Evolutionary conservation across 768 basidiomycete species (phyloP).

Genomic region (Lactifluus echinatus): DNA sequence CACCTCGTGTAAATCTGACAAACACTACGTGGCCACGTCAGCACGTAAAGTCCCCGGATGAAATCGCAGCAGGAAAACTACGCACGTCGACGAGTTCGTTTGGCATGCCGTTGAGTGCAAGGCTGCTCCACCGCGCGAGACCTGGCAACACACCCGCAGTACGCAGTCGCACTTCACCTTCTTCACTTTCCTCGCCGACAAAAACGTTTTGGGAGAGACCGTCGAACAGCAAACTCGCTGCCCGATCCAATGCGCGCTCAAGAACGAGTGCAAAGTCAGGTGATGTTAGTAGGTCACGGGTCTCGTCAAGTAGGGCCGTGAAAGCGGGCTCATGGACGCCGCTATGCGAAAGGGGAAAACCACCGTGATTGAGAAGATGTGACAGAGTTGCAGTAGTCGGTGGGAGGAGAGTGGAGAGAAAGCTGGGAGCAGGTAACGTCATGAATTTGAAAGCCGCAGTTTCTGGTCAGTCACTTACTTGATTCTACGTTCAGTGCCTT

Average conservation of each 20-base stretch:
- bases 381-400: constrained; percentile 62
- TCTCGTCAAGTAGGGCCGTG: constrained; percentile 57
- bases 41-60: not conserved
- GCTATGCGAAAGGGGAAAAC: constrained; percentile 32
- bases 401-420: constrained; percentile 66
- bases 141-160: constrained; percentile 77
- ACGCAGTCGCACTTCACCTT: constrained; percentile 44
- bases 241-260: constrained; percentile 62
- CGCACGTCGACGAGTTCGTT: constrained; percentile 81
- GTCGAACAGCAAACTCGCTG: constrained; percentile 53
- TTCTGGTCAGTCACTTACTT: constrained; percentile 34
- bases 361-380: constrained; percentile 61
- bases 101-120: constrained; percentile 58
- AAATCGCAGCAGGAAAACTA: constrained; percentile 14
- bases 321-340: constrained; percentile 43
- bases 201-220: constrained; percentile 63
- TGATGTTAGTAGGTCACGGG: constrained; percentile 50
- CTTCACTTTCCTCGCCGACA: constrained; percentile 26
- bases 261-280: constrained; percentile 65
- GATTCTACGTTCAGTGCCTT: constrained; percentile 47
- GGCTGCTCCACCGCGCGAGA: constrained; percentile 67
- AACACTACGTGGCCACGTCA: constrained; percentile 34
- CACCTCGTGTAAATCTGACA: constrained; percentile 57
- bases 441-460: not conserved
- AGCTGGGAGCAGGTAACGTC: constrained; percentile 34